Percentiles rank a stretch among this genome's conserved stretches.
phyloP scores from a whole-genome alignment of 352 stramenopile species.

The Globisporangium ultimum region DNA sequence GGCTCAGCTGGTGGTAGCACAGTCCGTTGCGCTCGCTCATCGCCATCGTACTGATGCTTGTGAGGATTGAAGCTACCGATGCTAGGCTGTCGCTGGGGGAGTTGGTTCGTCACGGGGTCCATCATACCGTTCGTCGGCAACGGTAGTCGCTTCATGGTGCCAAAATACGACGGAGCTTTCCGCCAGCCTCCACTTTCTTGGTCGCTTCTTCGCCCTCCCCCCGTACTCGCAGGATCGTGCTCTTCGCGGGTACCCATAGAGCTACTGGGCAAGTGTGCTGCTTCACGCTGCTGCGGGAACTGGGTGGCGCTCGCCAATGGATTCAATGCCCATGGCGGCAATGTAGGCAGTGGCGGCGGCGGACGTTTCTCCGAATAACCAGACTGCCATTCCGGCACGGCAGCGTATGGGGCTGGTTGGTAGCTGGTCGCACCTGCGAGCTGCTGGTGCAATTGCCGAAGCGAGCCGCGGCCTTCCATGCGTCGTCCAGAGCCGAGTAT shows the following conservation, averaged over 20 bases:
- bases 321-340: constrained; percentile 40
- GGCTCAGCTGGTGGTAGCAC: constrained; percentile 7
- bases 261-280: not conserved
- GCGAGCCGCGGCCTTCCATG: constrained; percentile 45
- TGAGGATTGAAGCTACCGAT: not conserved
- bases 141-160: constrained; percentile 37
- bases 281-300: constrained; percentile 10
- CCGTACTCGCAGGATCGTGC: not conserved
- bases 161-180: constrained; percentile 53
- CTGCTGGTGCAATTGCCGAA: constrained; percentile 44
- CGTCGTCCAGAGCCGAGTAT: too few relatives aligned
- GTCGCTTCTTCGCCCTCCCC: not conserved
- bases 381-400: constrained; percentile 6
- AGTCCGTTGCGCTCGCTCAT: not conserved
- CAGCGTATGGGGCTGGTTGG: constrained; percentile 1
- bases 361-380: constrained; percentile 22
- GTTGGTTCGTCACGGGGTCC: too few relatives aligned
- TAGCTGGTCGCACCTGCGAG: constrained; percentile 16
- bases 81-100: too few relatives aligned
- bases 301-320: not conserved
- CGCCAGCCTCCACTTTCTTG: constrained; percentile 19
- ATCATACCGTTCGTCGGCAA: constrained; percentile 4
- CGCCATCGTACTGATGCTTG: not conserved
- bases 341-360: constrained; percentile 37
- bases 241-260: constrained; percentile 11